Evolutionary conservation across 257 asterid species (phyloP).

Genomic region (Solanum medicagineum): DNA sequence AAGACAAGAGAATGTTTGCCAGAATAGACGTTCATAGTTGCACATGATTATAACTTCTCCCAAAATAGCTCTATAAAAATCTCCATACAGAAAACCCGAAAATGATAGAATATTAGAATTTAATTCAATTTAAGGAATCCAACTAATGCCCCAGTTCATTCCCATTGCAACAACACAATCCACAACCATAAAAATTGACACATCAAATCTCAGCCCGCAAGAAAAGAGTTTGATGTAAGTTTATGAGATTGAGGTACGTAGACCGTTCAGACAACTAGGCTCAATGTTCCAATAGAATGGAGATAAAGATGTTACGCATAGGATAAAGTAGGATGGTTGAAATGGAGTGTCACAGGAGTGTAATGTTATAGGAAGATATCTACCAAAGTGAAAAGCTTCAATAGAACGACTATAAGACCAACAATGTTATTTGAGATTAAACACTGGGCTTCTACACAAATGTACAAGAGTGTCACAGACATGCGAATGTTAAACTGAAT

Average conservation of each 20-base stretch:
- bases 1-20: neutral
- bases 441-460: neutral
- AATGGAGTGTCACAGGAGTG: neutral
- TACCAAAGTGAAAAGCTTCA: neutral
- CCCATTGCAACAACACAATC: neutral
- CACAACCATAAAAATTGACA: neutral
- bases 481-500: neutral
- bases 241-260: neutral
- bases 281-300: neutral
- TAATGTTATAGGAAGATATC: neutral
- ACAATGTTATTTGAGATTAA: neutral
- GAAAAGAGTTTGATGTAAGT: neutral
- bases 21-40: neutral
- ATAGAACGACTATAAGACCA: neutral
- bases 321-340: neutral
- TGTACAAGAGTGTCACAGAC: neutral
- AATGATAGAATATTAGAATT: neutral
- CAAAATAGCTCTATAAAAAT: neutral
- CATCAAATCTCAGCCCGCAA: neutral
- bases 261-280: neutral
- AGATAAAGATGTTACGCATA: neutral
- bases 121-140: neutral
- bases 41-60: neutral
- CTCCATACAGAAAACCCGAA: neutral
- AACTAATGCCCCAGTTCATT: neutral